Conservation (phyloP, 768 basidiomycete species). For the Brasilioporus rufonigricans region DNA sequence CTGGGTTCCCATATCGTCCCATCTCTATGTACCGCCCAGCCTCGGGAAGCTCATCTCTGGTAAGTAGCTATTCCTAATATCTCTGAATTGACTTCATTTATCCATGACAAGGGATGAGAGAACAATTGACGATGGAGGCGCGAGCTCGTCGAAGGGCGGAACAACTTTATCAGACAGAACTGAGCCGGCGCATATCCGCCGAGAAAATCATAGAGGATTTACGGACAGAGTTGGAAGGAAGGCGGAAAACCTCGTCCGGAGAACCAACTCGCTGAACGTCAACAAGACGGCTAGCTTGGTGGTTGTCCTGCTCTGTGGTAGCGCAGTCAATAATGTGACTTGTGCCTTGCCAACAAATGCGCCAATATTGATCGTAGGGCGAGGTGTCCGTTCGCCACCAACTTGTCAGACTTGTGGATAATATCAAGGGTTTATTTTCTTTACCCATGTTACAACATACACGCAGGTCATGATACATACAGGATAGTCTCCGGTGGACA, state of each 20-base stretch:
- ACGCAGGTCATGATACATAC: slow-evolving; percentile 23
- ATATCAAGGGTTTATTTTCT: not conserved
- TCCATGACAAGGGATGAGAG: slow-evolving; percentile 30
- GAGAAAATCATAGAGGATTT: slow-evolving; percentile 26
- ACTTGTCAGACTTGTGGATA: not conserved
- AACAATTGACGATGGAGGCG: slow-evolving; percentile 29
- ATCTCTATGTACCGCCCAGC: slow-evolving; percentile 36
- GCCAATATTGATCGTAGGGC: too few relatives aligned
- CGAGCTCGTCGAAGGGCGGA: slow-evolving; percentile 36
- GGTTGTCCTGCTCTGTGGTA: not conserved
- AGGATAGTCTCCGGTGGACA: slow-evolving; percentile 12
- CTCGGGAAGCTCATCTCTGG: slow-evolving; percentile 36
- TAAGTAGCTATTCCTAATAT: slow-evolving; percentile 15
- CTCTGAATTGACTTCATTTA: not conserved
- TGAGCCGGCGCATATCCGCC: slow-evolving; percentile 29
- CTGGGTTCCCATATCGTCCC: slow-evolving; percentile 30
- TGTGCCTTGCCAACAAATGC: not conserved
- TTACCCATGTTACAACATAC: slow-evolving; percentile 1
- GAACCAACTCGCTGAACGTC: not conserved
- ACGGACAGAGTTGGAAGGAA: slow-evolving; percentile 7
- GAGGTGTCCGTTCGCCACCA: too few relatives aligned
- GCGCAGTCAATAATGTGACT: not conserved
- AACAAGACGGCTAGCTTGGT: not conserved
- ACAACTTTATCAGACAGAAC: slow-evolving; percentile 30
- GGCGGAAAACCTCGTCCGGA: not conserved